These are phyloP conservation scores for Phytophthora syringae DNA, from an alignment of 352 stramenopile species.

Conservation along the genomic window DNA sequence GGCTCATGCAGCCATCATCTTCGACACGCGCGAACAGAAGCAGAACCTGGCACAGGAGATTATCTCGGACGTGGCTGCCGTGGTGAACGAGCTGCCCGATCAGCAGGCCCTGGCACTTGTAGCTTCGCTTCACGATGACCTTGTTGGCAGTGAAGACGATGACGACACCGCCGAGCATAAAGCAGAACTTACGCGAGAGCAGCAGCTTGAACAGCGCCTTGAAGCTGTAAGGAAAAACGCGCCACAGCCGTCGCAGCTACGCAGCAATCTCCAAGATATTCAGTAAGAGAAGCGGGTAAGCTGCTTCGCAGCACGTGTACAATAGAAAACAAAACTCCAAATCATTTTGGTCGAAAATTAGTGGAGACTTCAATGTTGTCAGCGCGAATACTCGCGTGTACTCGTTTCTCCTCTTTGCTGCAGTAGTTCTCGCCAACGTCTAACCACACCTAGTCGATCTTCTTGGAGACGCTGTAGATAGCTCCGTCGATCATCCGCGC, in stretches of 20 bases:
- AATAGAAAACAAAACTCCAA: slow-evolving; percentile 34
- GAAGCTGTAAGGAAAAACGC: slow-evolving; percentile 37
- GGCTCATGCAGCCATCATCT: slow-evolving; percentile 66
- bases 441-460: slow-evolving; percentile 68
- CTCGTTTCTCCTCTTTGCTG: slow-evolving; percentile 5
- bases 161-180: slow-evolving; percentile 25
- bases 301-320: slow-evolving; percentile 21
- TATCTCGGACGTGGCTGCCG: slow-evolving; percentile 56
- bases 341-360: slow-evolving; percentile 24
- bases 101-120: slow-evolving; percentile 60
- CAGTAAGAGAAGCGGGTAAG: slow-evolving; percentile 29
- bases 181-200: slow-evolving; percentile 17
- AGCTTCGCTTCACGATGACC: slow-evolving; percentile 54
- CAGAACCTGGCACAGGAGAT: slow-evolving; percentile 66
- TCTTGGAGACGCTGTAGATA: slow-evolving; percentile 92
- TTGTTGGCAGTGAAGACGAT: slow-evolving; percentile 40
- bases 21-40: slow-evolving; percentile 66
- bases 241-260: neutral
- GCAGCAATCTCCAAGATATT: slow-evolving; percentile 28
- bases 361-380: slow-evolving; percentile 24
- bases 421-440: neutral
- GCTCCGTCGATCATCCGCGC: slow-evolving; percentile 86
- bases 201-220: slow-evolving; percentile 40
- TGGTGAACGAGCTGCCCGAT: slow-evolving; percentile 62
- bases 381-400: neutral